Evolutionary conservation across 2,329 filamentous ascomycete genomes (phyloP).

Genomic region (Mycosphaerella arachidis): DNA sequence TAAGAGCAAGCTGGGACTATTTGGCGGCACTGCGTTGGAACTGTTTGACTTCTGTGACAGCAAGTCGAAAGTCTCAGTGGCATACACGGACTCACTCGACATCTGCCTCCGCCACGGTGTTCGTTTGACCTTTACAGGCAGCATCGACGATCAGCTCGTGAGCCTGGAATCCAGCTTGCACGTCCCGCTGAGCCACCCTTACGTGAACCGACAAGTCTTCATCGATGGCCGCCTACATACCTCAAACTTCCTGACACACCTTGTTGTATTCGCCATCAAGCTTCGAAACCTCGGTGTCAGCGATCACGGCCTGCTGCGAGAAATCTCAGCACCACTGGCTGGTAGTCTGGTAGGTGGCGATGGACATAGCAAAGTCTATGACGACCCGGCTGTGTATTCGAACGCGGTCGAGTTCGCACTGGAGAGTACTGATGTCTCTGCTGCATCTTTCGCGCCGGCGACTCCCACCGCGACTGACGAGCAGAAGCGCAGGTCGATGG

Average conservation of each 20-base stretch:
- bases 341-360: constrained; percentile 89
- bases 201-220: constrained; percentile 93
- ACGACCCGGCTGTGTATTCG: constrained; percentile 80
- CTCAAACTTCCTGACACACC: constrained; percentile 86
- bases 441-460: constrained; percentile 3
- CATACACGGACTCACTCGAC: constrained; percentile 72
- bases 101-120: constrained; percentile 73
- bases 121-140: constrained; percentile 81
- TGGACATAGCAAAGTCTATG: constrained; percentile 89
- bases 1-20: constrained; percentile 65
- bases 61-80: constrained; percentile 73
- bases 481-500: constrained; percentile 21
- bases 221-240: constrained; percentile 89
- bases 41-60: constrained; percentile 89
- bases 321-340: constrained; percentile 81
- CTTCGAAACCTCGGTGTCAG: constrained; percentile 87
- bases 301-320: constrained; percentile 88
- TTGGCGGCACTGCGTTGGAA: constrained; percentile 88
- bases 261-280: constrained; percentile 90
- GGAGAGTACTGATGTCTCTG: constrained; percentile 39
- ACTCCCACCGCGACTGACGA: constrained; percentile 9
- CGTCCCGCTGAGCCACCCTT: constrained; percentile 78
- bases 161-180: constrained; percentile 91
- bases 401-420: constrained; percentile 46
- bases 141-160: constrained; percentile 94